Evolutionary conservation across 2,329 filamentous ascomycete genomes (phyloP), one percentile per base, ranked within the genome.

Genomic region (Fusarium domesticum): DNA sequence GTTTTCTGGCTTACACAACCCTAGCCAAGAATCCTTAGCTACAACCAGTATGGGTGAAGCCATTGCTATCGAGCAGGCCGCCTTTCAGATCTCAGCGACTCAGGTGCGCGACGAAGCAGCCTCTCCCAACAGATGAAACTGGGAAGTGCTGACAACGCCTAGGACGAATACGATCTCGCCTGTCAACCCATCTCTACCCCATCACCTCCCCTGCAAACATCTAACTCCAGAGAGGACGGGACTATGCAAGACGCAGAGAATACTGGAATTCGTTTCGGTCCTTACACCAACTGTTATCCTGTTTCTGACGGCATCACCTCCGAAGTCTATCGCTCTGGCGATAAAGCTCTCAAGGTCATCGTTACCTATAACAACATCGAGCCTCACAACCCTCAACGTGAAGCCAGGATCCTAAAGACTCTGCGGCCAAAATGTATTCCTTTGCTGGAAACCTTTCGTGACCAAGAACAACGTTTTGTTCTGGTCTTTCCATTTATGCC

Each of bases 401-500:
- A 98, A 70, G 83, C 84, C 40, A 82, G 84, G 52, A 84, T 97
- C 36, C 75, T 98, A 3, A 65, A 66, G 19, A 67, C 72, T 10
- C 73, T 88, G 14, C 73, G 72, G 18, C 76, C 75, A 33, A 71
- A 77, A 3, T 68, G 76, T 44, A 78, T 97, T 43, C 73, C 80
- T 1, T 74, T 98, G 4, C 65, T 90, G 5, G 83, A 89, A 32
- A 83, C 82, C 0, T 91, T 95, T 57, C 75, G 84, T 47, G 80
- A 91, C 47, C 81, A 83, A 35, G 72, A 81, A 39, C 82, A 85
- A 45, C 79, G 79, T 35, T 81, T 95, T 41, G 83, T 95, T 17
- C 74, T 97, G 6, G 85, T 85, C 1, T 95, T 96, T 50, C 93
- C 93, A 0, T 96, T 86, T 65, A 80, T 92, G 73, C 84, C 83